phyloP scores from a whole-genome alignment of 352 stramenopile species.

The Phytophthora ohioensis region DNA sequence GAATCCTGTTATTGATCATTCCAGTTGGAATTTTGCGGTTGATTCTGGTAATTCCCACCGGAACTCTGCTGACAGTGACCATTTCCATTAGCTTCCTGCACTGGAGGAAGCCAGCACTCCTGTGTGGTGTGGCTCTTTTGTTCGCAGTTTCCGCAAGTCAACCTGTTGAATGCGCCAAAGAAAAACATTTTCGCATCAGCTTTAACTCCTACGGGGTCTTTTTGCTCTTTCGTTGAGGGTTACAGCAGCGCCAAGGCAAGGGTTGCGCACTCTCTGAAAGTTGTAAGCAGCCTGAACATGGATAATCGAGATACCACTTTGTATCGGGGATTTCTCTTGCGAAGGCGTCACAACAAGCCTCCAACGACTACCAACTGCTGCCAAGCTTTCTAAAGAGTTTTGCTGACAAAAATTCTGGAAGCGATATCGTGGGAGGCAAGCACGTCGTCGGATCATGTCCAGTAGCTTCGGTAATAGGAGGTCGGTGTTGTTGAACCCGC shows the following conservation, averaged over 20 bases:
- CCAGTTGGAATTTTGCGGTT: too few relatives aligned
- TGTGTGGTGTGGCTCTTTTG: too few relatives aligned
- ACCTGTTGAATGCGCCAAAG: background rate
- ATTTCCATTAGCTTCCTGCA: too few relatives aligned
- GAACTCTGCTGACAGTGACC: too few relatives aligned
- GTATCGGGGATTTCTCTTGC: background rate
- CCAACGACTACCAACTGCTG: background rate
- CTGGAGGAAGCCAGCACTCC: too few relatives aligned
- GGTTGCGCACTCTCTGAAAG: background rate
- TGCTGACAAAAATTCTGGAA: background rate
- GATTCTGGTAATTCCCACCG: too few relatives aligned
- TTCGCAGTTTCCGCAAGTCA: too few relatives aligned
- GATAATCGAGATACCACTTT: background rate
- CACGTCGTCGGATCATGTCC: background rate
- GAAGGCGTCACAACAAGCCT: too few relatives aligned
- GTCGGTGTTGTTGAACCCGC: background rate
- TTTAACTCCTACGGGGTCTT: background rate
- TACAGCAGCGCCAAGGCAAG: background rate
- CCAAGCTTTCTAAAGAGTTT: background rate
- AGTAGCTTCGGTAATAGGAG: background rate
- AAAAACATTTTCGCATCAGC: background rate
- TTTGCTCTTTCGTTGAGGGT: background rate
- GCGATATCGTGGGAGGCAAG: background rate
- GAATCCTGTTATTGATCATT: too few relatives aligned
- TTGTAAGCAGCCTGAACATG: background rate